Evolutionary conservation across 257 asterid genomes (phyloP).

Genomic region (Solanum pinnatisectum): DNA sequence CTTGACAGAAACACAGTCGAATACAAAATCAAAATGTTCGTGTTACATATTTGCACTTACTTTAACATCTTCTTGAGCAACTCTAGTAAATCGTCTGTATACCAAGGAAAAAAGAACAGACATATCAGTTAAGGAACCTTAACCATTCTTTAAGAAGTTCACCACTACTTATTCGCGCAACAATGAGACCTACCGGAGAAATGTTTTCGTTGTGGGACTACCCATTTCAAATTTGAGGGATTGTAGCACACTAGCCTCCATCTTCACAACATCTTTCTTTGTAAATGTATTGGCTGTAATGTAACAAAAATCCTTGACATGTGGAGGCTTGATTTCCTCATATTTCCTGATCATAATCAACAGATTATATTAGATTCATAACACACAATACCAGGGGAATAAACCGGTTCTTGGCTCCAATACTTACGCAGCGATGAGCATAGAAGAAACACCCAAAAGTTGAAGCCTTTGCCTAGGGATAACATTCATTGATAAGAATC

Average conservation of each 20-base stretch:
- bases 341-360: constrained; percentile 48
- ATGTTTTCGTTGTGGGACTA: constrained; percentile 25
- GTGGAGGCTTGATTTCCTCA: constrained; percentile 79
- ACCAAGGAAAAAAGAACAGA: not conserved
- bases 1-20: not conserved
- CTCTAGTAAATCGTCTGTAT: constrained; percentile 32
- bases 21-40: not conserved
- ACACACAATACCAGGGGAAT: not conserved
- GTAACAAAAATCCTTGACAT: constrained; percentile 60
- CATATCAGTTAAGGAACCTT: not conserved
- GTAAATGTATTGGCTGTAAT: constrained; percentile 66
- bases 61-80: constrained; percentile 44
- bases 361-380: not conserved
- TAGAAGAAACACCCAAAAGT: constrained; percentile 92
- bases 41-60: constrained; percentile 16
- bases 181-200: not conserved
- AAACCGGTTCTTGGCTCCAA: not conserved
- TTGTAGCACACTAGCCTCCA: constrained; percentile 78
- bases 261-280: constrained; percentile 54
- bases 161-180: not conserved
- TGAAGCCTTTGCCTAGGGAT: constrained; percentile 58
- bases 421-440: constrained; percentile 95
- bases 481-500: constrained; percentile 46
- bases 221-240: constrained; percentile 82
- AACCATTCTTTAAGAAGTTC: not conserved